Evolutionary conservation across 495 filamentous ascomycete species (phyloP), one percentile per base, ranked within the genome.

Genomic region (Paragyromitra xinjiangensis): DNA sequence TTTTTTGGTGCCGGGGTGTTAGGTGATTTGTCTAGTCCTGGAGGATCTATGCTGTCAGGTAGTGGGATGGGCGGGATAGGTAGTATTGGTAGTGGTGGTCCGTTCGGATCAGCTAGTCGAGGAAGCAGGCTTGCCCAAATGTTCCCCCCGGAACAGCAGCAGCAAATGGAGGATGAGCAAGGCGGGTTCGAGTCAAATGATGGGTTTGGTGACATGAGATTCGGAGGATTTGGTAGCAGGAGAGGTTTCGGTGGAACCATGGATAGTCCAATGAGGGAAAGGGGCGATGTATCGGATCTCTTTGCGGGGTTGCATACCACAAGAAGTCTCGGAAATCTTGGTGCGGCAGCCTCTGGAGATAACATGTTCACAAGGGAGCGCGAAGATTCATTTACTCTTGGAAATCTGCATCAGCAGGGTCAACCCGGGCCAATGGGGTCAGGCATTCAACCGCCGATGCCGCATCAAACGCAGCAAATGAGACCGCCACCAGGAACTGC

Each of bases 61-160:
- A 71, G 85, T 16, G 84, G 83, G 12, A 72, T 85, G 19, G 83
- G 85, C 3, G 84, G 85, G 22, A 82, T 85, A 14, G 83, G 87
- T 62, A 90, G 87, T 1, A 83, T 90, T 40, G 89, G 89, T 73
- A 89, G 87, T 45, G 84, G 87, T 48, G 85, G 87, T 39, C 85
- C 88, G 39, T 88, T 89, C 66, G 88, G 86, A 69, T 85, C 86
- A 34, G 87, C 85, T 39, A 84, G 88, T 29, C 83, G 95, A 66
- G 90, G 89, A 0, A 95, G 93, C 84, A 96, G 93, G 83, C 85
- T 98, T 65, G 92, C 91, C 0, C 94, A 93, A 1, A 87, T 99
- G 50, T 97, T 99, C 81, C 94, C 95, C 91, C 92, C 94, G 81
- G 92, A 93, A 88, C 92, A 93, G 87, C 91, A 89, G 40, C 87